phyloP scores from a whole-genome alignment of 148 eudicot genomes.

The Vaccinium corymbosum region DNA sequence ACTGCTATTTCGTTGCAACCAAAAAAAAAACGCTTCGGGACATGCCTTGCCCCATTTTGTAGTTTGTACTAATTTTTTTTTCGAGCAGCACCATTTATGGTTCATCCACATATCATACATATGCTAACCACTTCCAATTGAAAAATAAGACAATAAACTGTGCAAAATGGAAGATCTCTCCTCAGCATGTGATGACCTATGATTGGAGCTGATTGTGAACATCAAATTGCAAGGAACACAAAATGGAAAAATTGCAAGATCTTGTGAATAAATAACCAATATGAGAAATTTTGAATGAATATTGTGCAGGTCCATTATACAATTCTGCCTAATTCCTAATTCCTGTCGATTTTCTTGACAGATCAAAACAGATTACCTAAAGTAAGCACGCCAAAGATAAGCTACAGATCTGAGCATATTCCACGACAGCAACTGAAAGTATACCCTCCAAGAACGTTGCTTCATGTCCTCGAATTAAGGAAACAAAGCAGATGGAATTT shows the following conservation, averaged over 20 bases:
- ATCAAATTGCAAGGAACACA: background rate
- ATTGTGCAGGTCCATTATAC: constrained; percentile 31
- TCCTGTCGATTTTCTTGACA: background rate
- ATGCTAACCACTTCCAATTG: background rate
- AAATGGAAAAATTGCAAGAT: constrained; percentile 11
- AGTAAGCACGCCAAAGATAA: background rate
- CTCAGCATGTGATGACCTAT: too few species aligned
- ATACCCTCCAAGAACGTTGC: constrained; percentile 21
- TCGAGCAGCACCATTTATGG: background rate
- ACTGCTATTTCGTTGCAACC: too few species aligned
- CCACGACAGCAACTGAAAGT: constrained; percentile 2
- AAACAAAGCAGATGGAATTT: constrained; percentile 16
- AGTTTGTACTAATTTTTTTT: background rate
- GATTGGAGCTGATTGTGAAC: background rate
- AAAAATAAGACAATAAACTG: background rate
- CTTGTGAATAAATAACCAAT: background rate
- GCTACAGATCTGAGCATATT: background rate
- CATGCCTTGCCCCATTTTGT: too few species aligned
- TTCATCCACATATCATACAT: background rate
- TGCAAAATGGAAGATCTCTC: too few species aligned
- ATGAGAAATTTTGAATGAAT: constrained; percentile 19
- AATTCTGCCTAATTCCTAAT: constrained; percentile 10
- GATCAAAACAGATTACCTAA: too few species aligned
- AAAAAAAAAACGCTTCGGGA: too few species aligned
- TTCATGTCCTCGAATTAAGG: constrained; percentile 10